Evolutionary conservation across 441 rosid species (phyloP), one percentile per base, ranked within the genome.

Genomic region (Erodium trifolium): DNA sequence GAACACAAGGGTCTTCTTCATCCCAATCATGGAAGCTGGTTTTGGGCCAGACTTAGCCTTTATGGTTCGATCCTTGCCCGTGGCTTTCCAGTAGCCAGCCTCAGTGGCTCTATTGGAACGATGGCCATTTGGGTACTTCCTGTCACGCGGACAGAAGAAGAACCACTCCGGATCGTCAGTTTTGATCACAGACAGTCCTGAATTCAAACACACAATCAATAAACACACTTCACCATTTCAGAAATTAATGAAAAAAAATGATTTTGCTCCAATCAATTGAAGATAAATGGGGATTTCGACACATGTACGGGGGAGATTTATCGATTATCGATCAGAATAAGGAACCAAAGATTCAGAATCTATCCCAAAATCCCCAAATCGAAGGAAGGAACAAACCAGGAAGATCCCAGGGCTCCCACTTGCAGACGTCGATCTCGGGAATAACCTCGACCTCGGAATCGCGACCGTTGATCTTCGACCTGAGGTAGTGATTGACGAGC

Each of bases 1-100:
- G 78, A 93, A 93, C 66, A 93, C 97, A 65, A 93, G 77, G 34
- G 98, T 88, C 86, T 88, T 93, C 85, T 93, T 93, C 98, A 90
- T 93, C 17, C 98, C 98, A 71, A 90, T 82, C 35, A 31, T 16
- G 17, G 74, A 8, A 3, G 69, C 27, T 8, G 63, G 23, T 17
- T 17, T 57, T 6, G 72, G 65, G 13, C 82, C 78, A 0, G 80
- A 29, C 78, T 81, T 90, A 2, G 86, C 80, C 79, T 79, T 82
- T n/a, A 93, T 90, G 13, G 91, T 90, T 62, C 97, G 86, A 70
- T 93, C 96, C 83, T 87, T 93, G 14, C 98, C 97, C 0, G 97
- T 90, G 65, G 98, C 93, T 68, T 93, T 93, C 98, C 97, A 92
- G 73, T 92, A 87, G 2, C 98, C 96, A 17, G 89, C 87, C 51